Evolutionary conservation across 2,329 filamentous ascomycete species (phyloP).

Genomic region (Fusarium coicis): DNA sequence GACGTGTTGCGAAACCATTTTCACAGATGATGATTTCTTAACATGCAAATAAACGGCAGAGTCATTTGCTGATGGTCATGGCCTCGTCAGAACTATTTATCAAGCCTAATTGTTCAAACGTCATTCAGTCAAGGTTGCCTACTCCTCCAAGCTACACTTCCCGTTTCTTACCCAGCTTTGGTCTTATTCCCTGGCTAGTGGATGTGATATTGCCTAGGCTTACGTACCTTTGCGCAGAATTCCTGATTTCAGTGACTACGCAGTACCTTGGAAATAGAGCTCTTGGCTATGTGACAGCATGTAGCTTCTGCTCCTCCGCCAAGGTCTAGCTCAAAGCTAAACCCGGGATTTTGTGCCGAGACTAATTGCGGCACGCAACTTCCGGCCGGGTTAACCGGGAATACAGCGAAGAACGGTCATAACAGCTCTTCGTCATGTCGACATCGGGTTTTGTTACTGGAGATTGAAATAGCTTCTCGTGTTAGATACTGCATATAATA

Average conservation of each 20-base stretch:
- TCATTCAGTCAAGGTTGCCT: conserved; percentile 2
- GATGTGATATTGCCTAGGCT: not conserved
- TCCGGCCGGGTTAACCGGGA: conserved; percentile 23
- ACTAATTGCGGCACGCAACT: conserved; percentile 12
- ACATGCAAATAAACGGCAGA: not conserved
- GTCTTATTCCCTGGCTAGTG: not conserved
- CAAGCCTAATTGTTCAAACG: not conserved
- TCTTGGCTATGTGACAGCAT: not conserved
- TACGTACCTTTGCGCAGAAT: conserved; percentile 4
- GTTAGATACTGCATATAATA: not conserved
- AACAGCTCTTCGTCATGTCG: not conserved
- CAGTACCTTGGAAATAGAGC: not conserved
- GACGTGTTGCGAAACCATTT: conserved; percentile 51
- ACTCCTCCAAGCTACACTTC: not conserved
- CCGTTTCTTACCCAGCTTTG: not conserved
- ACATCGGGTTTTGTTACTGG: not conserved
- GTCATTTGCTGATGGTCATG: not conserved
- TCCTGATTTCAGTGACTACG: not conserved
- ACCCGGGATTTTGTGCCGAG: conserved; percentile 10
- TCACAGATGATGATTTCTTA: not conserved
- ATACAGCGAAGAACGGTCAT: not conserved
- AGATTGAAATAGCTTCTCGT: not conserved
- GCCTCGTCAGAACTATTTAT: not conserved
- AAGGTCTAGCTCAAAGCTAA: conserved; percentile 3
- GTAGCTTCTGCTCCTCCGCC: not conserved